Percentiles rank a stretch among this genome's conserved stretches.
These are phyloP conservation scores for Aspergillus sergii DNA, from an alignment of 2,329 filamentous ascomycete genomes.

Conservation along the genomic window DNA sequence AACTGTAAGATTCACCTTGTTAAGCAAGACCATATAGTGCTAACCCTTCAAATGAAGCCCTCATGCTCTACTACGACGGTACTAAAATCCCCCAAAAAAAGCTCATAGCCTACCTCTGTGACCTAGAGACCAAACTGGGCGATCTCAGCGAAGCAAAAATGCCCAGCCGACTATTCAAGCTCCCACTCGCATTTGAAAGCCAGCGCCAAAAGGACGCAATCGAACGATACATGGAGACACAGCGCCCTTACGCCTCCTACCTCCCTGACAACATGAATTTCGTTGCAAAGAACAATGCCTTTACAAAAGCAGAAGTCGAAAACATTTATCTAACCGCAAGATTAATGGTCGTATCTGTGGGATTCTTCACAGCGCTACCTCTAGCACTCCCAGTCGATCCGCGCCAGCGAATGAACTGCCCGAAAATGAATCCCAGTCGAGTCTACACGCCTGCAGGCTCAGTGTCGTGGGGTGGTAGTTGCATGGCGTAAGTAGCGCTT, in stretches of 20 bases:
- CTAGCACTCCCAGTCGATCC: constrained; percentile 58
- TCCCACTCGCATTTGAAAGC: constrained; percentile 49
- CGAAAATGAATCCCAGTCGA: constrained; percentile 60
- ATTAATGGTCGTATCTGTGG: constrained; percentile 57
- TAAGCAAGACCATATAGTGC: not conserved
- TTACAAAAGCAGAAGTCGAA: constrained; percentile 51
- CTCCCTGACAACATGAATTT: constrained; percentile 66
- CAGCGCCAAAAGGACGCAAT: constrained; percentile 52
- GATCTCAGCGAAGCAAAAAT: constrained; percentile 45
- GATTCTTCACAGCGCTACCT: constrained; percentile 59
- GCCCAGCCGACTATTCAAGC: constrained; percentile 47
- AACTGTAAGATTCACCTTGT: constrained; percentile 31
- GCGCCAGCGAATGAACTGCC: constrained; percentile 55
- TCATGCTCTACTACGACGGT: constrained; percentile 52
- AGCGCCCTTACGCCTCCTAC: constrained; percentile 63
- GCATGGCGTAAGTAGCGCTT: constrained; percentile 42
- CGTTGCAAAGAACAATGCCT: constrained; percentile 57
- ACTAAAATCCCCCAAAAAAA: constrained; percentile 39
- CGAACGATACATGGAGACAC: constrained; percentile 63
- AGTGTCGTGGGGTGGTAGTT: constrained; percentile 58
- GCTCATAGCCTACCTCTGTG: constrained; percentile 40
- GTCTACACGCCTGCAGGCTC: constrained; percentile 61
- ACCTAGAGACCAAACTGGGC: constrained; percentile 42
- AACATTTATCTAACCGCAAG: constrained; percentile 54
- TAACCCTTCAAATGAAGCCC: constrained; percentile 27